These are phyloP conservation scores for Fusarium foetens DNA, from an alignment of 2,329 filamentous ascomycete genomes.

Conservation along the genomic window DNA sequence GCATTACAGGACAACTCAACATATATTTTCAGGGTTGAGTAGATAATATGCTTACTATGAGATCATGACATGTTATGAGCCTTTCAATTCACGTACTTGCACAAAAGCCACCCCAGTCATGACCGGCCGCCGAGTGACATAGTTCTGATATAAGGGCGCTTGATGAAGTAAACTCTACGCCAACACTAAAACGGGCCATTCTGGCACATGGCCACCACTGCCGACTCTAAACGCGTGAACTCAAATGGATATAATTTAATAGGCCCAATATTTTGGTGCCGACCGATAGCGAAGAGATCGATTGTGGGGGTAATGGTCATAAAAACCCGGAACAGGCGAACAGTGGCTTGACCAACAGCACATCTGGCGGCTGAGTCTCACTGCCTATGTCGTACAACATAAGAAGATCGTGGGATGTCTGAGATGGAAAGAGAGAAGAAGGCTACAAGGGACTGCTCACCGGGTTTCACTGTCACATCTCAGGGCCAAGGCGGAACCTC, in stretches of 20 bases:
- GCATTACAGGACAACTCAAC: neutral
- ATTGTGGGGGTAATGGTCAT: slow-evolving; percentile 14
- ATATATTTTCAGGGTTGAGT: neutral
- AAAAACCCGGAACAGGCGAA: slow-evolving; percentile 18
- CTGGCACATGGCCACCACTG: neutral
- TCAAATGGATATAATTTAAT: neutral
- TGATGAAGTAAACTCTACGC: slow-evolving; percentile 3
- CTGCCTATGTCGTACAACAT: neutral
- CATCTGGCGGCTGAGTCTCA: neutral
- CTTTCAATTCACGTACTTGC: neutral
- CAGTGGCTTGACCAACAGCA: slow-evolving; percentile 1
- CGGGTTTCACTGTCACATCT: neutral
- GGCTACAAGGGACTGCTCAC: slow-evolving; percentile 2
- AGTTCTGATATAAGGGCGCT: neutral
- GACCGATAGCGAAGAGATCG: neutral
- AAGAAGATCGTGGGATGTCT: neutral
- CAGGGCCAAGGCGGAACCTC: neutral
- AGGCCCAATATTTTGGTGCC: slow-evolving; percentile 19
- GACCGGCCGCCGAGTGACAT: neutral
- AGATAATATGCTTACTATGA: neutral
- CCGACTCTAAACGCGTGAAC: neutral
- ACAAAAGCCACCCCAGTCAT: neutral
- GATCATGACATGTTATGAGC: neutral
- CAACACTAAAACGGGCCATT: neutral
- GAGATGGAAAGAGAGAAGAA: slow-evolving; percentile 19